Evolutionary conservation across 306 rosid species (phyloP), one percentile per base, ranked within the genome.

Genomic region (Pachyrhizus erosus): DNA sequence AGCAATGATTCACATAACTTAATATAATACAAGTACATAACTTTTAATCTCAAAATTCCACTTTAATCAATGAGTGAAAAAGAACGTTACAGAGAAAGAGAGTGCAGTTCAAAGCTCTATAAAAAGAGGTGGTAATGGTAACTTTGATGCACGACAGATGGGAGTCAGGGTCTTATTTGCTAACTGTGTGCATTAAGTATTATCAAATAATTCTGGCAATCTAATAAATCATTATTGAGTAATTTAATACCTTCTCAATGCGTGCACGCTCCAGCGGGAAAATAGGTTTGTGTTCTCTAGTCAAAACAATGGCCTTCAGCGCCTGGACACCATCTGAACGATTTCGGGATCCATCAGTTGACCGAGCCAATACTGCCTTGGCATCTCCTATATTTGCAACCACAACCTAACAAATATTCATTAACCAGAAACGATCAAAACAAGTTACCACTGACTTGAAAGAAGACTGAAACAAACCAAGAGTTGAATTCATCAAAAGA

Each of bases 351-450:
- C 86, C 90, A 81, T 87, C 89, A 71, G 88, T 65, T 60, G 93
- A 91, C 68, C 97, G 95, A 78, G 92, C 98, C 66, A 94, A 88
- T 76, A 94, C 94, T 27, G 98, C 96, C 84, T 94, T 94, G 75
- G 98, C 97, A 81, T 94, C 97, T 66, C 98, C 98, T 58, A 94
- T 51, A 78, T 94, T 92, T 72, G 96, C 97, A 51, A 94, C 89
- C 73, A 92, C 90, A 85, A 91, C 97, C 97, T 91, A 83, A 12
- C 82, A 80, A 78, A 72, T 34, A 81, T 12, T 75, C 82, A 74
- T 37, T 69, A 81, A 77, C 77, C 73, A 73, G 67, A 69, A 46
- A 42, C 64, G 12, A 37, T 18, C 21, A 76, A 75, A 45, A 29
- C 70, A 37, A 5, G 48, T 74, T 71, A 61, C 39, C 40, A 27